Evolutionary conservation across 2,329 filamentous ascomycete genomes (phyloP).

Genomic region (Xylariaceae sp.): DNA sequence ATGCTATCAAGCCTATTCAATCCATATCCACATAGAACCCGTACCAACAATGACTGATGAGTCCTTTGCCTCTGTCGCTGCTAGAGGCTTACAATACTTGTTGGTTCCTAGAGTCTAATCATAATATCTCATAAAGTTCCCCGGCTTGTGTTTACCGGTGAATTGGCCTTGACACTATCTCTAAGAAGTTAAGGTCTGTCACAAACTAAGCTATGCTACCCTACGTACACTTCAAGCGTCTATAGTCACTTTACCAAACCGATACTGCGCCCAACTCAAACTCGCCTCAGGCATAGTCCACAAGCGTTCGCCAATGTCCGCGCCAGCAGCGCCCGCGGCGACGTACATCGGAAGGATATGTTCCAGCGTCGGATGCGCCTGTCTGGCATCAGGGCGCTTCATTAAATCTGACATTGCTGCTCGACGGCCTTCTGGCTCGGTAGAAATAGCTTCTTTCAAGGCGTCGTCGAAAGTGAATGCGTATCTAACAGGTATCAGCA

Average conservation of each 20-base stretch:
- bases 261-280: constrained; percentile 24
- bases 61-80: too few species aligned
- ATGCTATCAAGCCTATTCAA: too few species aligned
- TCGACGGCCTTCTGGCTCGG: constrained; percentile 49
- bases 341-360: constrained; percentile 68
- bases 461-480: constrained; percentile 59
- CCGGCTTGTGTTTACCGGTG: too few species aligned
- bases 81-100: too few species aligned
- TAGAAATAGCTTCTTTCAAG: constrained; percentile 58
- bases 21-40: too few species aligned
- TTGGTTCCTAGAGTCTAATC: too few species aligned
- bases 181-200: too few species aligned
- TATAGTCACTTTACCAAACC: constrained; percentile 8
- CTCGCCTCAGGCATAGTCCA: constrained; percentile 32
- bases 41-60: too few species aligned
- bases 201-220: too few species aligned
- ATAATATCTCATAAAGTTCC: too few species aligned
- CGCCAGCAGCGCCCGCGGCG: constrained; percentile 60
- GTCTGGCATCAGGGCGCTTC: constrained; percentile 59
- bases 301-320: constrained; percentile 25
- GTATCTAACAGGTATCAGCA: constrained; percentile 32
- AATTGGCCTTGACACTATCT: too few species aligned
- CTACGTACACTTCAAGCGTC: too few species aligned
- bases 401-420: constrained; percentile 53
- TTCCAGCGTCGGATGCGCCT: constrained; percentile 69